phyloP scores from a whole-genome alignment of 75 land plant genomes.

The Selaginella tamariscina region DNA sequence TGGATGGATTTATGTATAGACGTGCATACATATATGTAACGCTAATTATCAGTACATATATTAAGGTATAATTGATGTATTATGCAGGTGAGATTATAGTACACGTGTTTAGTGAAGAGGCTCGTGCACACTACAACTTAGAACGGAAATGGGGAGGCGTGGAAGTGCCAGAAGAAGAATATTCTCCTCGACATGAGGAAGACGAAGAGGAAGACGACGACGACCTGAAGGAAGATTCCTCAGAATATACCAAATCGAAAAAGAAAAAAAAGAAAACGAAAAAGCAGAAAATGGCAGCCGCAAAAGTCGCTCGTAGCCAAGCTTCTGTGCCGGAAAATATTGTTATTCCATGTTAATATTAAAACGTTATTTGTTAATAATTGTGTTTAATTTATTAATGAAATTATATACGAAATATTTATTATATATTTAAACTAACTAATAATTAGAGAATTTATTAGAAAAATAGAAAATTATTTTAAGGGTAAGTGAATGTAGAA shows the following conservation, averaged over 20 bases:
- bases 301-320: background rate
- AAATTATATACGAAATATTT: too few species aligned
- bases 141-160: conserved; percentile 52
- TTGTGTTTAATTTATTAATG: too few species aligned
- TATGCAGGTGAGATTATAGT: conserved; percentile 55
- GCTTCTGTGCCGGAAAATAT: too few species aligned
- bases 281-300: background rate
- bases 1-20: too few species aligned
- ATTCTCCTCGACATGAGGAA: background rate
- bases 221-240: background rate
- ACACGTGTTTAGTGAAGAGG: conserved; percentile 82
- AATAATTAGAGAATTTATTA: too few species aligned
- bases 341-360: too few species aligned
- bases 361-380: too few species aligned
- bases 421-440: too few species aligned
- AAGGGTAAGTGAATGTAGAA: too few species aligned
- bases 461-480: too few species aligned
- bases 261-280: background rate
- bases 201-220: background rate
- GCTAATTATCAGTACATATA: too few species aligned
- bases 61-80: background rate
- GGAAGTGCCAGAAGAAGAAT: background rate
- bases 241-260: background rate
- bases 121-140: conserved; percentile 66
- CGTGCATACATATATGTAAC: too few species aligned